Percentiles rank a stretch among this genome's conserved stretches.
phyloP scores from a whole-genome alignment of 2,329 filamentous ascomycete genomes.

The Paraphaeosphaeria minitans region DNA sequence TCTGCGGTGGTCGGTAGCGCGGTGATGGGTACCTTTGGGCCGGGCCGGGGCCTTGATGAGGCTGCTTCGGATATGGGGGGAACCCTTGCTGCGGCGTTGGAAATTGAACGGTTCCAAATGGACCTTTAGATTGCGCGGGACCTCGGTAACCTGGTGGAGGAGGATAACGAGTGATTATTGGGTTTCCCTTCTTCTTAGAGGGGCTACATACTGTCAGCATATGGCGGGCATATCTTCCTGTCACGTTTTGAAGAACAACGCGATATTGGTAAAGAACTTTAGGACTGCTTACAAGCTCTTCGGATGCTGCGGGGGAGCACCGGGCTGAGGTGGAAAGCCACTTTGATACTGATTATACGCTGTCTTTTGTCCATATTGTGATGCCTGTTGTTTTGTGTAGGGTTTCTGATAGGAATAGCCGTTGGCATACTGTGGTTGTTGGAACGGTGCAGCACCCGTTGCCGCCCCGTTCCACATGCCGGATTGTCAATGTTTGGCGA shows the following conservation, averaged over 20 bases:
- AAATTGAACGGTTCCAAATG: slow-evolving; percentile 35
- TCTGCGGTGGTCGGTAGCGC: slow-evolving; percentile 31
- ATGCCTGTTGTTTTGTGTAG: slow-evolving; percentile 35
- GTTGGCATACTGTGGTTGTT: slow-evolving; percentile 37
- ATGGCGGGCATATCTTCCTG: not conserved
- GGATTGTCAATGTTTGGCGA: slow-evolving; percentile 8
- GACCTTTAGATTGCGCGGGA: slow-evolving; percentile 38
- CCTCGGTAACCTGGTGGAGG: slow-evolving; percentile 55
- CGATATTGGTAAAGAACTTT: not conserved
- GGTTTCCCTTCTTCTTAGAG: slow-evolving; percentile 54
- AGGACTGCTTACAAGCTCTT: slow-evolving; percentile 38
- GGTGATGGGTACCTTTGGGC: slow-evolving; percentile 30
- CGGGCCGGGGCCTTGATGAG: slow-evolving; percentile 27
- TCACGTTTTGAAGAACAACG: not conserved
- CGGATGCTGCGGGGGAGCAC: slow-evolving; percentile 31
- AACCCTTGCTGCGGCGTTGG: slow-evolving; percentile 35
- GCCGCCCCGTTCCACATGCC: slow-evolving; percentile 46
- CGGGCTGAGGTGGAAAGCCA: slow-evolving; percentile 27
- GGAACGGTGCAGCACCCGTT: slow-evolving; percentile 40
- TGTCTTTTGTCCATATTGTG: slow-evolving; percentile 41
- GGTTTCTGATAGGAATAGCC: slow-evolving; percentile 30
- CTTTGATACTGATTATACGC: slow-evolving; percentile 38
- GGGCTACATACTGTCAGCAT: slow-evolving; percentile 32
- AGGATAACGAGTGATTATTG: slow-evolving; percentile 56
- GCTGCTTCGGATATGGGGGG: slow-evolving; percentile 30